Conservation (phyloP, 805 yeast genomes). For the Pichia ethanolica region DNA sequence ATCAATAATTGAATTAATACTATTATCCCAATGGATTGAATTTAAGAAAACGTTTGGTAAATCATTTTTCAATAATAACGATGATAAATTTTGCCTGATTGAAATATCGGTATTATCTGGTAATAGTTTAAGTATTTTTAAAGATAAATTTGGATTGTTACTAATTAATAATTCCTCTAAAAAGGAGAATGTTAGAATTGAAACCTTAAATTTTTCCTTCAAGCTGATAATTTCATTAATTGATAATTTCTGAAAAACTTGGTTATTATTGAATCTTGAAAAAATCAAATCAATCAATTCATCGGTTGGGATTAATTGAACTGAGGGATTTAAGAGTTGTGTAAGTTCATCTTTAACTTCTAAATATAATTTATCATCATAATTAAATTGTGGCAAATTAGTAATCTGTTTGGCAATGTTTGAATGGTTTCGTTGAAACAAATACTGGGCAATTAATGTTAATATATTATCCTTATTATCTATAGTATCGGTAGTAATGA, state of each 20-base stretch:
- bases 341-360: neutral
- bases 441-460: slow-evolving; percentile 7
- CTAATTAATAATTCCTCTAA: slow-evolving; percentile 5
- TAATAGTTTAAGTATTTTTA: slow-evolving; percentile 1
- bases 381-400: slow-evolving; percentile 2
- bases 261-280: too few relatives aligned
- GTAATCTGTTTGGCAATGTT: neutral
- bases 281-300: too few relatives aligned
- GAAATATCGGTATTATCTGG: slow-evolving; percentile 5
- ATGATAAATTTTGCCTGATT: slow-evolving; percentile 5
- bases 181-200: slow-evolving; percentile 1
- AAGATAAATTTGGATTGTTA: slow-evolving; percentile 1
- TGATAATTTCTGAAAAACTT: too few relatives aligned
- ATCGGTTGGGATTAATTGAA: too few relatives aligned
- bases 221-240: neutral
- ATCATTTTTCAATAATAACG: slow-evolving; percentile 1
- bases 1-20: neutral
- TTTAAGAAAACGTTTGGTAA: slow-evolving; percentile 2
- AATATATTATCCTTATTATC: slow-evolving; percentile 1
- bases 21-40: slow-evolving; percentile 6
- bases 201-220: neutral
- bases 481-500: too few relatives aligned
- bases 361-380: neutral
- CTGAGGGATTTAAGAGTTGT: neutral
- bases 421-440: neutral